Evolutionary conservation across 768 basidiomycete species (phyloP).

Genomic region (Rhodotorula paludigena): DNA sequence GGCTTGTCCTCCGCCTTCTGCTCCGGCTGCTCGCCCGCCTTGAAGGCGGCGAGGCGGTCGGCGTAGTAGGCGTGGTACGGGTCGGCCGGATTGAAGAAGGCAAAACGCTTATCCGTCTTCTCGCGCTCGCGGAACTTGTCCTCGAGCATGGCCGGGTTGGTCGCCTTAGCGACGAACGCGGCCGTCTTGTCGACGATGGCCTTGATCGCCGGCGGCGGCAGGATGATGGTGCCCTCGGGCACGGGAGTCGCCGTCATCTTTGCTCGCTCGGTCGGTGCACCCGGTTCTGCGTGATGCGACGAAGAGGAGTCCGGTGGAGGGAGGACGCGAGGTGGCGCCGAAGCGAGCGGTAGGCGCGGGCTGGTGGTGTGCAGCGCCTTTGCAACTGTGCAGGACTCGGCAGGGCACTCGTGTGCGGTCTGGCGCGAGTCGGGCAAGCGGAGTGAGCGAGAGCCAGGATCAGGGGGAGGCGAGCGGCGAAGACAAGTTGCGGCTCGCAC

Average conservation of each 20-base stretch:
- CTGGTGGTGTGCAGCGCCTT: too few species aligned
- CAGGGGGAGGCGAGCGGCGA: too few species aligned
- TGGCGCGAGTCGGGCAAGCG: too few species aligned
- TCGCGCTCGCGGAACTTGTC: conserved; percentile 95
- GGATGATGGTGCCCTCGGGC: conserved; percentile 56
- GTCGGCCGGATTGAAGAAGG: conserved; percentile 93
- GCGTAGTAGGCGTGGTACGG: conserved; percentile 98
- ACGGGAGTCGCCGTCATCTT: neutral
- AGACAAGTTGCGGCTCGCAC: too few species aligned
- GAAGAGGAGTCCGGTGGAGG: too few species aligned
- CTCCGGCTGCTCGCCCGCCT: conserved; percentile 56
- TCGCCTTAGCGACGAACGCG: conserved; percentile 68
- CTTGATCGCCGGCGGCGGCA: conserved; percentile 96
- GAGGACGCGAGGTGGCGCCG: too few species aligned
- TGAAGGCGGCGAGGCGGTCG: conserved; percentile 77
- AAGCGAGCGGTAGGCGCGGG: too few species aligned
- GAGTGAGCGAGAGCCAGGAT: too few species aligned
- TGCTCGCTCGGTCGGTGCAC: too few species aligned
- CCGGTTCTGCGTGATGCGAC: too few species aligned
- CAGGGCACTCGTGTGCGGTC: too few species aligned
- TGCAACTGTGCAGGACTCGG: too few species aligned
- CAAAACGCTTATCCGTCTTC: conserved; percentile 94
- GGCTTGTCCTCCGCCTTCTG: conserved; percentile 20
- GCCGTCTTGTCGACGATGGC: conserved; percentile 96
- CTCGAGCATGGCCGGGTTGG: conserved; percentile 86